Evolutionary conservation across 495 filamentous ascomycete species (phyloP).

Genomic region (Aspergillus campestris): DNA sequence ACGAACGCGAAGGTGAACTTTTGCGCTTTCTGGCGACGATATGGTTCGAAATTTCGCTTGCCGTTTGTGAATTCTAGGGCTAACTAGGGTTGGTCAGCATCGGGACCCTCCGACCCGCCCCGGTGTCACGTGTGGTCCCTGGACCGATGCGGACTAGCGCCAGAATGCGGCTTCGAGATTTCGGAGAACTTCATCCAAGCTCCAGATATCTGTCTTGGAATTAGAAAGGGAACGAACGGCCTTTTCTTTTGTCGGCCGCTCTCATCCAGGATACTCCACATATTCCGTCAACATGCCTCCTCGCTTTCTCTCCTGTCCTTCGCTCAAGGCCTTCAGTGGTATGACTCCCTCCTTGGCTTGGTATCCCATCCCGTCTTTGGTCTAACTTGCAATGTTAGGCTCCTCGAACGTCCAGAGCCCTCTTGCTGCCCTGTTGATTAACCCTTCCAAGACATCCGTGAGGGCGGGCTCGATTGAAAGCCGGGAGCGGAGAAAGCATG

Average conservation of each 20-base stretch:
- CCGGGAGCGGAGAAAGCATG: slow-evolving; percentile 28
- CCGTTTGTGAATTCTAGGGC: slow-evolving; percentile 35
- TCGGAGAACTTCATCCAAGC: slow-evolving; percentile 17
- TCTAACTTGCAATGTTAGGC: slow-evolving; percentile 14
- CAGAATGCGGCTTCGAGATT: slow-evolving; percentile 19
- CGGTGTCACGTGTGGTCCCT: slow-evolving; percentile 6
- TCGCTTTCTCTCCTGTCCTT: slow-evolving; percentile 56
- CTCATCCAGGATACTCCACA: no score
- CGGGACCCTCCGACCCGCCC: slow-evolving; percentile 1
- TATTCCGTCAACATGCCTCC: slow-evolving; percentile 54
- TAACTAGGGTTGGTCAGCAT: slow-evolving; percentile 18
- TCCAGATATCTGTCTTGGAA: background rate
- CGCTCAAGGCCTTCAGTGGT: slow-evolving; percentile 57
- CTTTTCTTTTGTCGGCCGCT: background rate
- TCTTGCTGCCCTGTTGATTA: slow-evolving; percentile 18
- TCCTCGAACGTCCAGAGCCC: slow-evolving; percentile 25
- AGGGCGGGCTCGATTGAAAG: slow-evolving; percentile 33
- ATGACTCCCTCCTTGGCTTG: slow-evolving; percentile 12
- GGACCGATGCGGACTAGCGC: slow-evolving; percentile 23
- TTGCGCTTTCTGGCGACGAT: slow-evolving; percentile 19
- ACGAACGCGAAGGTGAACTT: slow-evolving; percentile 29
- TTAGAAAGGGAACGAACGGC: background rate
- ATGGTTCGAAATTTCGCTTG: slow-evolving; percentile 33
- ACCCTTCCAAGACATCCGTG: slow-evolving; percentile 23
- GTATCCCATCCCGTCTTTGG: no score